Evolutionary conservation across 805 yeast genomes (phyloP), one percentile per base, ranked within the genome.

Genomic region (Kuraishia hungarica): DNA sequence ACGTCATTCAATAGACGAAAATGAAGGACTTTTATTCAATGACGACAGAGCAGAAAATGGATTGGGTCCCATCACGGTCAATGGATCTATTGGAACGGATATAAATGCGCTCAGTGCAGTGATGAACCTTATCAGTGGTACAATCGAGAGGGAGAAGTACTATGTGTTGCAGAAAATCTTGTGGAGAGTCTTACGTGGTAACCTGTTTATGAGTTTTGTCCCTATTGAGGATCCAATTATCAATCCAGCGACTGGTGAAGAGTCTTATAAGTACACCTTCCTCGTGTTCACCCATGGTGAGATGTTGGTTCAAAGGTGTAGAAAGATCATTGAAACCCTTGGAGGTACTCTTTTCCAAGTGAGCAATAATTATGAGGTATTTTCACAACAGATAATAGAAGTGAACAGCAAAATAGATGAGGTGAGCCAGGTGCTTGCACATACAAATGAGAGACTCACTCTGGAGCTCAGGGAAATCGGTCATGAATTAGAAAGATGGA

Each of bases 121-220:
- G 1, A 71, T 71, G 75, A 70, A 64, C 53, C 82, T 85, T 58
- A 81, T 88, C 48, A 80, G 91, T 23, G 99, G 98, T 50, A 89
- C 94, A 2, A 84, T 94, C 43, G 81, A 81, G 54, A 78, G 92
- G 59, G 80, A 77, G 13, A 87, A 86, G 65, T 81, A 89, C 39
- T 79, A 80, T 23, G 76, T 86, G 0, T 73, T 94, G 57, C 94
- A 91, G 66, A 87, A 84, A 62, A 90, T 94, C 51, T 72, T 91
- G 53, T 94, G 97, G 96, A 82, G 99, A 72, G 82, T 90, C 19
- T 78, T 93, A 58, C 83, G 99, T 67, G 99, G 99, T 64, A 94
- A 94, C 68, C 74, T 96, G 60, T 89, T 81, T 66, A 83, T 92
- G 69, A 85, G 86, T 63, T 83, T 86, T 67, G 81, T 82, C 52